phyloP scores from a whole-genome alignment of 2,329 filamentous ascomycete species.

The Epichloe typhina region DNA sequence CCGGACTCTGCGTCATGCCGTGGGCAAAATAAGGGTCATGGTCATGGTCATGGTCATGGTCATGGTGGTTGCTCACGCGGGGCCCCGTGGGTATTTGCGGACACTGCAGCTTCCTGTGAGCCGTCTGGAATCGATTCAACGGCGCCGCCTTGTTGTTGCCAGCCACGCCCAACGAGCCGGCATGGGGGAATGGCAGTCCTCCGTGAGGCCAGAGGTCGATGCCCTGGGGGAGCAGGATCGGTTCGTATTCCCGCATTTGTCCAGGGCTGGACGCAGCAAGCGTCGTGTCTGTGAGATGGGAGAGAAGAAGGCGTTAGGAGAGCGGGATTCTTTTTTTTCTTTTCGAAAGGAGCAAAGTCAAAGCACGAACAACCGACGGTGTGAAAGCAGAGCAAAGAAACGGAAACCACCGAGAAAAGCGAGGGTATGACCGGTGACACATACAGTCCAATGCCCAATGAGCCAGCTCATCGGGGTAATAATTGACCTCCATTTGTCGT shows the following conservation, averaged over 20 bases:
- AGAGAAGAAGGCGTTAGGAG: not conserved
- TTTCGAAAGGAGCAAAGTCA: not conserved
- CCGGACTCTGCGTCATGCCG: not conserved
- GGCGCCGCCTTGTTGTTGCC: not conserved
- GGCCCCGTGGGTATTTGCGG: not conserved
- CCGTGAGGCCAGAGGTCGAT: not conserved
- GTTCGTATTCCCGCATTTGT: not conserved
- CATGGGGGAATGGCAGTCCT: not conserved
- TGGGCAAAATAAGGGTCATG: not conserved
- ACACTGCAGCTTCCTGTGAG: not conserved
- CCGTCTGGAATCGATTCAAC: not conserved
- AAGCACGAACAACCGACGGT: no score
- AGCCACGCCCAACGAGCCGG: not conserved
- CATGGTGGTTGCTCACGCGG: not conserved
- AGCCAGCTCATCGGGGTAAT: not conserved
- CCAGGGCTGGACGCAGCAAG: not conserved
- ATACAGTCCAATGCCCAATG: not conserved
- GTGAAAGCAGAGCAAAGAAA: no score
- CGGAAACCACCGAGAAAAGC: not conserved
- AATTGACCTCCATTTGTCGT: not conserved
- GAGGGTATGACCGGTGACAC: not conserved
- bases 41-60: no score
- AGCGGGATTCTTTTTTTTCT: no score
- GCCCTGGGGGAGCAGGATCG: not conserved
- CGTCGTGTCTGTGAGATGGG: not conserved